Conservation (phyloP, 192 early-diverging fungal genomes). For the Powellomyces hirtus region DNA sequence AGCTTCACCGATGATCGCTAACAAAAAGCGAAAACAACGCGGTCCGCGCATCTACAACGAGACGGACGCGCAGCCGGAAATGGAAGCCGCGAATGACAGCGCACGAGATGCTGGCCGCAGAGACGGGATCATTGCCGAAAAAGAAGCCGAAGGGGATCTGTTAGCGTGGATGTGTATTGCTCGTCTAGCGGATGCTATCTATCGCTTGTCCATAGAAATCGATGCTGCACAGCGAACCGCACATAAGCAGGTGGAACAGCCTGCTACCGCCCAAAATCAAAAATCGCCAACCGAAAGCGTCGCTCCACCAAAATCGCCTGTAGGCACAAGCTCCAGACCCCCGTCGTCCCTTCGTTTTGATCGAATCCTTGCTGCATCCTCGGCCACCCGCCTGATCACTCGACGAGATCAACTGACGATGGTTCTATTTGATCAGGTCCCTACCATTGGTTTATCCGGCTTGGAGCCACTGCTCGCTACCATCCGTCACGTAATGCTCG, state of each 20-base stretch:
- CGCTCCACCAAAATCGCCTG: not conserved
- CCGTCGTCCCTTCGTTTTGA: not conserved
- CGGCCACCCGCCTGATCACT: not conserved
- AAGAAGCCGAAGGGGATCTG: slow-evolving; percentile 14
- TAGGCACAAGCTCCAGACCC: too few species aligned
- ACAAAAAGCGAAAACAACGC: not conserved
- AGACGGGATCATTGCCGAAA: too few species aligned
- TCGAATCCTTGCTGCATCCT: slow-evolving; percentile 13
- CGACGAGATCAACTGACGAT: slow-evolving; percentile 16
- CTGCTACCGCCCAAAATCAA: not conserved
- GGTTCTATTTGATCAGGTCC: slow-evolving; percentile 23
- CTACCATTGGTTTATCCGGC: slow-evolving; percentile 2
- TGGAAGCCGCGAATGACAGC: too few species aligned
- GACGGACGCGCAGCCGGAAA: not conserved
- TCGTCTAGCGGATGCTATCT: not conserved
- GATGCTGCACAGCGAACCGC: not conserved
- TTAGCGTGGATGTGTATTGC: slow-evolving; percentile 22
- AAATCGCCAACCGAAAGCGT: not conserved
- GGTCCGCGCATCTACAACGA: not conserved
- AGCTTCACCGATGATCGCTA: not conserved
- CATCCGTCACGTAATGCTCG: slow-evolving; percentile 14
- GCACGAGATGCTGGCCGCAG: not conserved
- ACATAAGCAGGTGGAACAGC: too few species aligned
- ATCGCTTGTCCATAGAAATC: slow-evolving; percentile 8
- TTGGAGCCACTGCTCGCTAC: slow-evolving; percentile 9